These are phyloP conservation scores for Solanum piurae DNA, from an alignment of 257 asterid species.

Conservation along the genomic window DNA sequence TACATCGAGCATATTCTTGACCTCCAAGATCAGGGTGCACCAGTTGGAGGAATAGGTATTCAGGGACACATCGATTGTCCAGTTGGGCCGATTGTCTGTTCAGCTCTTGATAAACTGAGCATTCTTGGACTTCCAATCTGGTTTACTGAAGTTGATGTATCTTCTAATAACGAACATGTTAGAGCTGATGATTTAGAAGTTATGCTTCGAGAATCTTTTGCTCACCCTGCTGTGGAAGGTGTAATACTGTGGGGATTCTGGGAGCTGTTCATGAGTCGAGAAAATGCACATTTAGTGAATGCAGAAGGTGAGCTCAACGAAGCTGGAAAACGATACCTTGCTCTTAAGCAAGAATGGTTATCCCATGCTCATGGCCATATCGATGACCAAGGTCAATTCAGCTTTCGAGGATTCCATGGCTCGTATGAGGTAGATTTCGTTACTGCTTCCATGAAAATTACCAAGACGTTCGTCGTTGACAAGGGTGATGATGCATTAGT, in stretches of 20 bases:
- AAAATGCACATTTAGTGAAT: conserved; percentile 52
- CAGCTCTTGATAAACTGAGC: conserved; percentile 58
- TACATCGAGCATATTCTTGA: conserved; percentile 60
- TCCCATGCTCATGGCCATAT: conserved; percentile 41
- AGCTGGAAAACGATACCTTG: conserved; percentile 60
- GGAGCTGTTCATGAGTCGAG: conserved; percentile 84
- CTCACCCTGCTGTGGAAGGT: conserved; percentile 93
- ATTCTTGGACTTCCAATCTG: conserved; percentile 82
- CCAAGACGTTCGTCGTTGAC: conserved; percentile 50
- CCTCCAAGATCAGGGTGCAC: conserved; percentile 74
- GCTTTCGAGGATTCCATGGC: conserved; percentile 74
- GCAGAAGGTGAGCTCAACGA: conserved; percentile 77
- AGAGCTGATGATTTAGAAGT: conserved; percentile 86
- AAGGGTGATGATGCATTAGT: conserved; percentile 53
- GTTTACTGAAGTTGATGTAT: conserved; percentile 85
- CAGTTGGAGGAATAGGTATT: conserved; percentile 80
- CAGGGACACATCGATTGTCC: conserved; percentile 84
- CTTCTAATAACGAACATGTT: conserved; percentile 53
- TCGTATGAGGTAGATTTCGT: conserved; percentile 45
- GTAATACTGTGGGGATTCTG: conserved; percentile 86
- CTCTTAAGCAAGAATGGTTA: conserved; percentile 65
- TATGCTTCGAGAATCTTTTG: conserved; percentile 73
- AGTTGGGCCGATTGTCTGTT: conserved; percentile 57
- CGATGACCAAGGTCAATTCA: conserved; percentile 37
- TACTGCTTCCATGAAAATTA: conserved; percentile 18